Conservation (phyloP, 176 grass and related monocot genomes). For the Oryza nivara region DNA sequence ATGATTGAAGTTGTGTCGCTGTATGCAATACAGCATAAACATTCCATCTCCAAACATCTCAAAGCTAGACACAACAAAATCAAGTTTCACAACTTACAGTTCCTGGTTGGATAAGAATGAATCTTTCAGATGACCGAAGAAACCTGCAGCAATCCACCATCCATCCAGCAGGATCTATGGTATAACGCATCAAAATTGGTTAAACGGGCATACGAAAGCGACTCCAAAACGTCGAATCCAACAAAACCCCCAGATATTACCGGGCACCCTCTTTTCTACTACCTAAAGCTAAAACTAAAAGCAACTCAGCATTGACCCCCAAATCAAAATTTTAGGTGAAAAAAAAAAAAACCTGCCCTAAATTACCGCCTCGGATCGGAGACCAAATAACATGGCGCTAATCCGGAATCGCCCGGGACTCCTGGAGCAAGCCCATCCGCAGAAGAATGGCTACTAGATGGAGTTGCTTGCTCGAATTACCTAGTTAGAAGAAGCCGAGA, state of each 20-base stretch:
- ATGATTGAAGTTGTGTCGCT: not conserved
- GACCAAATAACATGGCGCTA: not conserved
- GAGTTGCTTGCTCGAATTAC: not conserved
- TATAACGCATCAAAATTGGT: not conserved
- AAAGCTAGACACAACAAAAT: not conserved
- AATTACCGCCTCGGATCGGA: not conserved
- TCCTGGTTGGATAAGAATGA: not conserved
- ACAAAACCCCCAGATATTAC: slow-evolving; percentile 1
- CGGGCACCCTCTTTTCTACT: not conserved
- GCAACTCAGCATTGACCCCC: not conserved
- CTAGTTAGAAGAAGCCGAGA: not conserved
- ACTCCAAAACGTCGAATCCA: not conserved
- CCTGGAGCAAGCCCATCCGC: not conserved
- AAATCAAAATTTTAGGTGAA: not conserved
- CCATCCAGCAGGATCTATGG: not conserved
- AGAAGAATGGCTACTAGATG: not conserved
- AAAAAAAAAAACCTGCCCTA: not conserved
- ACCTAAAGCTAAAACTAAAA: not conserved
- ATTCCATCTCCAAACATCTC: not conserved
- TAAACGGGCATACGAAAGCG: not conserved
- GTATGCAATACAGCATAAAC: slow-evolving; percentile 3
- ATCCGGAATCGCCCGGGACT: not conserved
- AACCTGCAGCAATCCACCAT: not conserved
- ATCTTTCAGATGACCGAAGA: not conserved
- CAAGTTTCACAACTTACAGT: not conserved